Evolutionary conservation across 108 stramenopile species (phyloP).

Genomic region (Cylindrotheca closterium): DNA sequence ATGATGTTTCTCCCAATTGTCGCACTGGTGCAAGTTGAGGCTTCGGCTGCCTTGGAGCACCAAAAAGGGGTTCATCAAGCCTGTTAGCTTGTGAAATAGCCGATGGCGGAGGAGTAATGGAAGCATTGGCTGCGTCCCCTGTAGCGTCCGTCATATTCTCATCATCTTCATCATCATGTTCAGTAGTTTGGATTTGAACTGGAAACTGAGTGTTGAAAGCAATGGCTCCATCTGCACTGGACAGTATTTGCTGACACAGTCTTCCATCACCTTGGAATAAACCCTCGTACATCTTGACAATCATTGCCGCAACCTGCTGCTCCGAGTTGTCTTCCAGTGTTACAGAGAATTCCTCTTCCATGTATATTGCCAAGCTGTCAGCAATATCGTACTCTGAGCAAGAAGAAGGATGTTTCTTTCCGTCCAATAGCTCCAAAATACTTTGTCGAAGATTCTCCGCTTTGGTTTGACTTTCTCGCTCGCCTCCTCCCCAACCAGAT

Average conservation of each 20-base stretch:
- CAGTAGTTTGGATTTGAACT: constrained; percentile 51
- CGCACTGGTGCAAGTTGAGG: constrained; percentile 42
- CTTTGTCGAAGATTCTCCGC: constrained; percentile 65
- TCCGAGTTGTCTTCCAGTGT: constrained; percentile 80
- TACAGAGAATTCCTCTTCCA: constrained; percentile 89
- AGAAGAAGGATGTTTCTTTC: constrained; percentile 6
- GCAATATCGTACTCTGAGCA: constrained; percentile 1
- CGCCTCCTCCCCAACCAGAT: constrained; percentile 77
- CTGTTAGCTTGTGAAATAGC: constrained; percentile 25
- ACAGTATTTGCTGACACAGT: constrained; percentile 54
- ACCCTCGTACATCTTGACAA: constrained; percentile 73
- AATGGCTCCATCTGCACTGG: constrained; percentile 42
- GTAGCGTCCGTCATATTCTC: constrained; percentile 32
- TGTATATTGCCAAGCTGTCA: constrained; percentile 75
- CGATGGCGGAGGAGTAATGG: not conserved
- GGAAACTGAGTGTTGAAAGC: constrained; percentile 33
- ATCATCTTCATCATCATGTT: constrained; percentile 69
- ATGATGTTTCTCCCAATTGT: constrained; percentile 59
- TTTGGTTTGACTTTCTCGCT: constrained; percentile 47
- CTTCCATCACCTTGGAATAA: constrained; percentile 62
- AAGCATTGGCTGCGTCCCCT: not conserved
- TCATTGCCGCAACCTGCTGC: constrained; percentile 63
- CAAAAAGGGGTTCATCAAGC: constrained; percentile 47
- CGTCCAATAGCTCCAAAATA: constrained; percentile 59
- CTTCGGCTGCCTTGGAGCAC: constrained; percentile 24